Evolutionary conservation across 2,329 filamentous ascomycete species (phyloP), one percentile per base, ranked within the genome.

Genomic region (Tolypocladium nubicola): DNA sequence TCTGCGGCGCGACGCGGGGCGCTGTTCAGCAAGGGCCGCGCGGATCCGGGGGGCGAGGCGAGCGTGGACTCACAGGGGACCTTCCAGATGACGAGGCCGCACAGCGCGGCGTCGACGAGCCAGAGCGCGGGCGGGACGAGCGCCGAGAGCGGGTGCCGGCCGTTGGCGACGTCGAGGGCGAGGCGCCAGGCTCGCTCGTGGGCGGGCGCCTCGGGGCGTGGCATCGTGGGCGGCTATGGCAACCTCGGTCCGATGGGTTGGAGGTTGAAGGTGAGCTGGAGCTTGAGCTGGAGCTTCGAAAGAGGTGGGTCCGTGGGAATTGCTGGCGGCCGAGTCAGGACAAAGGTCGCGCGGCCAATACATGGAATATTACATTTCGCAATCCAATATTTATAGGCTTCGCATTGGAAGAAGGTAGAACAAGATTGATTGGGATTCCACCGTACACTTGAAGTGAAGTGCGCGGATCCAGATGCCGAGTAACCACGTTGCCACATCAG

Each of bases 51-150:
- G 52, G 2, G 6, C 30, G 30, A 10, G 30, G 39, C 33, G 54
- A 30, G 6, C 30, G 8, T 33, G 23, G 56, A 55, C 87, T 75
- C 77, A 96, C 91, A 96, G 45, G 91, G 86, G 58, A 96, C 80
- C 70, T 86, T 92, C 80, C 84, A 85, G 62, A 96, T 88, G 61
- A 97, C 80, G 39, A 89, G 69, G 19, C 75, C 79, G 71, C 89
- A 94, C 26, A 96, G 80, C 21, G 82, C 71, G 9, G 84, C 84
- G 68, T 97, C 92, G 56, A 81, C 76, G 38, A 87, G 69, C 62
- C 94, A 77, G 7, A 96, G 77, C 4, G 84, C 74, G 0, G 85
- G 79, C 7, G 85, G 75, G 35, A 85, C 66, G 43, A 78, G 66
- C 60, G 68, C 72, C 9, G 81, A 79, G 53, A 83, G 71, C 13